Percentiles rank a stretch among this genome's conserved stretches.
Evolutionary conservation across 2,329 filamentous ascomycete genomes (phyloP).

Genomic region (Fusarium nurragi): DNA sequence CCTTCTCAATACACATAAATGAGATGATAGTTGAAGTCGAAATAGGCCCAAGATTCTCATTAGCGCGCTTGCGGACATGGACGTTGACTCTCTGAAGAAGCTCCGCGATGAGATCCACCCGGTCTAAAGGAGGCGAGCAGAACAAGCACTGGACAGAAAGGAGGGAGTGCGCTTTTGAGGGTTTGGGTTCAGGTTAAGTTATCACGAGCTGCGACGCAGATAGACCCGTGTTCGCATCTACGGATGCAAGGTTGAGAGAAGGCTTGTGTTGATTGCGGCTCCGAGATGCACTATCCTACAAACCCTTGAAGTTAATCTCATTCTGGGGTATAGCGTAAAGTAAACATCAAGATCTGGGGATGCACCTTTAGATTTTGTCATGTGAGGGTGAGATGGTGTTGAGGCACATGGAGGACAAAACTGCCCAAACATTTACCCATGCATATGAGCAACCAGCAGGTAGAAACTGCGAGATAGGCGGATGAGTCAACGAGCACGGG

Average conservation of each 20-base stretch:
- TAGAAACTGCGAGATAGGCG: neutral
- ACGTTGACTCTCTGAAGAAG: constrained; percentile 14
- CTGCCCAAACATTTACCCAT: no score
- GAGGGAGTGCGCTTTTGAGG: constrained; percentile 2
- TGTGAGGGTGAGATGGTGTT: neutral
- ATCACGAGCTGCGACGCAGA: neutral
- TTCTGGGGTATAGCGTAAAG: constrained; percentile 15
- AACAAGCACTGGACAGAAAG: constrained; percentile 24
- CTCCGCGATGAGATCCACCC: constrained; percentile 43
- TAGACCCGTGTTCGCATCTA: constrained; percentile 3
- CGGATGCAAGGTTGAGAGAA: constrained; percentile 6
- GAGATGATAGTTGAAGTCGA: constrained; percentile 3
- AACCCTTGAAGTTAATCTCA: constrained; percentile 10
- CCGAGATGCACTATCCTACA: constrained; percentile 23
- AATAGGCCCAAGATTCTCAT: no score
- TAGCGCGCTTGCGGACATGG: constrained; percentile 35
- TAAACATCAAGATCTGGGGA: constrained; percentile 30
- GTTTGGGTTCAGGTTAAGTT: neutral
- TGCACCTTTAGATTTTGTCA: constrained; percentile 4
- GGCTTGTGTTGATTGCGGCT: constrained; percentile 28
- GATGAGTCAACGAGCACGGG: constrained; percentile 11
- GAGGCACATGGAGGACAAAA: neutral
- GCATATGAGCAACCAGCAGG: neutral
- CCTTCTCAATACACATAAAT: constrained; percentile 11
- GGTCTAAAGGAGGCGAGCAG: constrained; percentile 39